phyloP scores from a whole-genome alignment of 2,329 filamentous ascomycete genomes.

The Calonectria henricotiae region DNA sequence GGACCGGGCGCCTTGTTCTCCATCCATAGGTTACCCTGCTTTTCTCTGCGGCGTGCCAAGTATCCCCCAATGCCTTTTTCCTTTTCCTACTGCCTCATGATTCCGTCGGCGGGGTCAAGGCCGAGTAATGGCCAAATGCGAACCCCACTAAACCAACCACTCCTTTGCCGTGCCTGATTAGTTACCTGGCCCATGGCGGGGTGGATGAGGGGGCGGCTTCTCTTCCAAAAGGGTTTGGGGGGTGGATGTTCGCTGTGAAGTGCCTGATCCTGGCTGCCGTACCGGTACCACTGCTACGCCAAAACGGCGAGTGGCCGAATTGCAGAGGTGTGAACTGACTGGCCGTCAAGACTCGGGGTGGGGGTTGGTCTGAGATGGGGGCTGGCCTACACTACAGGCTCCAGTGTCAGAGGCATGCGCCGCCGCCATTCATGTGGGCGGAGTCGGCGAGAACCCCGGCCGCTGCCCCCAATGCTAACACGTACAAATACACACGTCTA shows the following conservation, averaged over 20 bases:
- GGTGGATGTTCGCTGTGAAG: not conserved
- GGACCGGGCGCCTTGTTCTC: conserved; percentile 3
- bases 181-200: conserved; percentile 27
- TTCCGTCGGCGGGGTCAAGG: conserved; percentile 48
- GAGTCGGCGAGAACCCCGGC: conserved; percentile 50
- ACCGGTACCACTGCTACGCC: not conserved
- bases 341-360: conserved; percentile 44
- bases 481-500: conserved; percentile 23
- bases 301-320: conserved; percentile 4
- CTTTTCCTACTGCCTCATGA: conserved; percentile 39
- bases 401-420: not conserved
- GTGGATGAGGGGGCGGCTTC: conserved; percentile 16
- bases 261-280: not conserved
- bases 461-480: conserved; percentile 33
- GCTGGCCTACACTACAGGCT: not conserved
- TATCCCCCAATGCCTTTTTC: conserved; percentile 25
- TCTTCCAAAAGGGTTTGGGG: conserved; percentile 11
- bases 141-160: conserved; percentile 44
- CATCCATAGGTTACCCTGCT: conserved; percentile 6
- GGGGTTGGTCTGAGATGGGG: conserved; percentile 50
- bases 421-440: conserved; percentile 32
- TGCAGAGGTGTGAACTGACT: conserved; percentile 22
- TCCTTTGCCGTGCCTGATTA: conserved; percentile 34
- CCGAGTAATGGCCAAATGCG: conserved; percentile 28
- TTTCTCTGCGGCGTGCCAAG: conserved; percentile 15